Evolutionary conservation across 495 filamentous ascomycete genomes (phyloP), one percentile per base, ranked within the genome.

Genomic region (Penicillium taxi): DNA sequence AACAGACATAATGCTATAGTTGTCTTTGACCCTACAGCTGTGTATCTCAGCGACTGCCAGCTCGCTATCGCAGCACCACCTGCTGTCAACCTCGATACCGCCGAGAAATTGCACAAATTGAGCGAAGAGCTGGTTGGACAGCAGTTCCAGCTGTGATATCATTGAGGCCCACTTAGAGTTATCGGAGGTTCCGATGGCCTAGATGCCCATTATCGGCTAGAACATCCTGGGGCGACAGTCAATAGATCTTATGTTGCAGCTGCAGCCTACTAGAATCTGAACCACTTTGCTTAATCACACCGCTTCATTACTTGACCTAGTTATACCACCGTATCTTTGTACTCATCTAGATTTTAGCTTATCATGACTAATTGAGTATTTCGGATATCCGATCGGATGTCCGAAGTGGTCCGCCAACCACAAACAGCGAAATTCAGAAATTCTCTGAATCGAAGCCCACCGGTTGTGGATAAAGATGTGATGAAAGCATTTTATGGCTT

Each of bases 81-180:
- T 14, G 63, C 63, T 3, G 36, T 34, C 0, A 55, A 63, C 28
- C 26, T 47, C 2, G 58, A 58, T 9, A 39, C 39, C 6, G 66
- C 64, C 1, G 46, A 59, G n/a, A 65, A 49, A 38, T 37, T 75
- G 14, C 71, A 65, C 63, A 50, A 52, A 19, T 22, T 74, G 31
- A 75, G 70, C 33, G 72, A 73, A 47, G 42, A 72, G 16, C 42
- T 77, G 32, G 66, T 74, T 0, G 69, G 68, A 8, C 39, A 32
- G 35, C 37, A 41, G 12, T 48, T 48, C 9, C 45, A 70, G n/a
- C 34, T 48, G 26, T 44, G 27, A 44, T 37, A 37, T 33, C 28
- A 30, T 19, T n/a, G n/a, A n/a, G n/a, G 2, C 11, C 20, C n/a
- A 16, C 15, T 28, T 34, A 5, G 32, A n/a, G 16, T 26, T 27